Conservation (phyloP, 179 eudicot species). For the Gypsophila paniculata region DNA sequence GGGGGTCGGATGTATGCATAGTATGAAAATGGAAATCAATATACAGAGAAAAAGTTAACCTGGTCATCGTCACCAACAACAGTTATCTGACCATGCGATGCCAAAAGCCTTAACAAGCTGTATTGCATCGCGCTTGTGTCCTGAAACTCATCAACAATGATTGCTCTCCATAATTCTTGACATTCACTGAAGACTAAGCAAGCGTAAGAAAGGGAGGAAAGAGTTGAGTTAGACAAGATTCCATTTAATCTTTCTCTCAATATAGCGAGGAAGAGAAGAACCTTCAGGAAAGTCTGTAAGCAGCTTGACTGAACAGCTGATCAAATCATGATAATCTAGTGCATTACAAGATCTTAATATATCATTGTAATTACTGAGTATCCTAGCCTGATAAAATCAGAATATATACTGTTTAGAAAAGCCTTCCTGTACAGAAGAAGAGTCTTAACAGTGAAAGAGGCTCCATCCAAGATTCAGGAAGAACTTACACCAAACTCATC, state of each 20-base stretch:
- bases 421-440: neutral
- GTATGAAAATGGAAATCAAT: too few relatives aligned
- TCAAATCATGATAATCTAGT: conserved; percentile 84
- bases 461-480: conserved; percentile 3
- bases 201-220: conserved; percentile 6
- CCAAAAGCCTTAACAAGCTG: conserved; percentile 54
- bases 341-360: conserved; percentile 77
- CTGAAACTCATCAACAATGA: conserved; percentile 88
- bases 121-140: conserved; percentile 95
- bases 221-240: conserved; percentile 12
- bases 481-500: conserved; percentile 60
- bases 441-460: conserved; percentile 13
- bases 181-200: conserved; percentile 64
- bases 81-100: conserved; percentile 77
- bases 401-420: conserved; percentile 1
- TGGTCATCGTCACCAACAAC: conserved; percentile 96
- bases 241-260: neutral
- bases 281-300: conserved; percentile 81
- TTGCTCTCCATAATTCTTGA: conserved; percentile 74
- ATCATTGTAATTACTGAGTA: conserved; percentile 59
- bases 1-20: too few relatives aligned
- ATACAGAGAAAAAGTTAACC: conserved; percentile 41
- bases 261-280: conserved; percentile 32
- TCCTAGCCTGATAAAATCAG: conserved; percentile 49
- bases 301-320: conserved; percentile 77